phyloP scores from a whole-genome alignment of 164 flowering plant species.

The Kingdonia uniflora region DNA sequence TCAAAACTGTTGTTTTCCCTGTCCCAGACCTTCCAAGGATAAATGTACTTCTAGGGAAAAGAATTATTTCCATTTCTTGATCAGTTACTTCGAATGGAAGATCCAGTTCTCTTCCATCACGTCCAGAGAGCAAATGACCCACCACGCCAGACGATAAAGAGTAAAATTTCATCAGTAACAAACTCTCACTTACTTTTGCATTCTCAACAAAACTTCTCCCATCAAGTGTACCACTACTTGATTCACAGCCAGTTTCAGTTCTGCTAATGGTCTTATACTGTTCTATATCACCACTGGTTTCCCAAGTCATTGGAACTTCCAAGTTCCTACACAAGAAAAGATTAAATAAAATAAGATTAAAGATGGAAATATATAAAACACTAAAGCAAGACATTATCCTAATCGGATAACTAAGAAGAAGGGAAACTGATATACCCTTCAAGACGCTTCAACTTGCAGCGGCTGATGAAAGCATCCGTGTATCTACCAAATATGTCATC shows the following conservation, averaged over 20 bases:
- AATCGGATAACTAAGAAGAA: background rate
- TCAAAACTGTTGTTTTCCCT: conserved; percentile 76
- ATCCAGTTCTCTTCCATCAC: conserved; percentile 48
- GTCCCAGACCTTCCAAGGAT: conserved; percentile 84
- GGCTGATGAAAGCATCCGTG: conserved; percentile 40
- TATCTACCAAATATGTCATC: conserved; percentile 33
- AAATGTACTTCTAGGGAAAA: conserved; percentile 39
- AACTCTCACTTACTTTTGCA: conserved; percentile 60
- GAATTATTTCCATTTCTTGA: conserved; percentile 48
- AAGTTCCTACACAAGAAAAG: conserved; percentile 25
- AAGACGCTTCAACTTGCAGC: conserved; percentile 36
- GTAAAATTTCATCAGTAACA: conserved; percentile 76
- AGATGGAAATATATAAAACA: background rate
- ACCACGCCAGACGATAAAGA: conserved; percentile 50
- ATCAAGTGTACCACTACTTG: conserved; percentile 10
- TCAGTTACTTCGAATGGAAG: conserved; percentile 84
- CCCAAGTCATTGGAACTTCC: conserved; percentile 66
- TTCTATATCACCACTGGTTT: conserved; percentile 18
- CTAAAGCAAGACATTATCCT: background rate
- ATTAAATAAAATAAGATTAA: background rate
- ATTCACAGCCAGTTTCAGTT: conserved; percentile 11
- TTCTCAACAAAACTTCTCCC: conserved; percentile 44
- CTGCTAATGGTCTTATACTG: conserved; percentile 18
- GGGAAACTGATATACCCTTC: conserved; percentile 38
- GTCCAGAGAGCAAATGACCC: conserved; percentile 48